phyloP scores from a whole-genome alignment of 2,329 filamentous ascomycete species.

The Claviceps sp. region DNA sequence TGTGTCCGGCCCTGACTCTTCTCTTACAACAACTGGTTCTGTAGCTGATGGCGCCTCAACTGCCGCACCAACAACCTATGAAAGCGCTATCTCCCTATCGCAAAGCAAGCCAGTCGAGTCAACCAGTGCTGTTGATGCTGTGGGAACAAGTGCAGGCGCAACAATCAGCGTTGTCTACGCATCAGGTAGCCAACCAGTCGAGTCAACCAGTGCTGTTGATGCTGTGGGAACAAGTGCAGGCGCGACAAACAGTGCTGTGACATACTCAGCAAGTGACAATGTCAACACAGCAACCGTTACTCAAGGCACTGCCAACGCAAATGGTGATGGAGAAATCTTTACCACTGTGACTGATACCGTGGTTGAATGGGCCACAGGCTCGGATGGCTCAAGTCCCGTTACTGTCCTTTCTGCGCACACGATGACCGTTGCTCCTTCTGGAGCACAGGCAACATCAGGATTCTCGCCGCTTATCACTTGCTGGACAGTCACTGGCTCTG shows the following conservation, averaged over 20 bases:
- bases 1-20: background rate
- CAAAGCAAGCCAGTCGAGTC: conserved; percentile 8
- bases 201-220: conserved; percentile 5
- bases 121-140: conserved; percentile 6
- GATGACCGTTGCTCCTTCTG: conserved; percentile 8
- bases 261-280: background rate
- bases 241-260: background rate
- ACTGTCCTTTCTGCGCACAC: conserved; percentile 13
- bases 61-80: conserved; percentile 6
- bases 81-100: conserved; percentile 7
- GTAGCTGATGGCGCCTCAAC: conserved; percentile 10
- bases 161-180: background rate
- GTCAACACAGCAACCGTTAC: background rate
- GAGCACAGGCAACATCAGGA: background rate
- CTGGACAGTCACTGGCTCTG: conserved; percentile 10
- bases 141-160: conserved; percentile 5
- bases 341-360: conserved; percentile 14
- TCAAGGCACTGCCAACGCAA: conserved; percentile 3
- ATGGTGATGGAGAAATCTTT: background rate
- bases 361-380: conserved; percentile 10
- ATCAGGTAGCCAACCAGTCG: conserved; percentile 8
- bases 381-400: conserved; percentile 9
- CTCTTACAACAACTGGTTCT: conserved; percentile 7
- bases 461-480: conserved; percentile 8
- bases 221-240: conserved; percentile 7